A percentile compares a stretch with the other conserved stretches of the same genome.
phyloP scores from a whole-genome alignment of 306 rosid species.

The Senna siamea region DNA sequence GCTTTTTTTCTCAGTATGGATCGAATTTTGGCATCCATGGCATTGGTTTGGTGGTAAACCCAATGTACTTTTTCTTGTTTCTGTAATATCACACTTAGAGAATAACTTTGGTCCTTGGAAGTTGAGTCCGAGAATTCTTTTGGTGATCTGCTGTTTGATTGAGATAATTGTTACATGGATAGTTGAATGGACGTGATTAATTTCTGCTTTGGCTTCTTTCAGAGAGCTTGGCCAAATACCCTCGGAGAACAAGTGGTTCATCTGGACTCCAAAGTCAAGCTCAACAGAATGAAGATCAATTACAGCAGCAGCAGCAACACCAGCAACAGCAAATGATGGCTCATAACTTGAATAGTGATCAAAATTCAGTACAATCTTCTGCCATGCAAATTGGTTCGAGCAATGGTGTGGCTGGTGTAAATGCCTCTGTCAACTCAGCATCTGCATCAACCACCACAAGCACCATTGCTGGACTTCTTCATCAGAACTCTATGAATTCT shows the following conservation, averaged over 20 bases:
- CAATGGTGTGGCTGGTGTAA: conserved; percentile 80
- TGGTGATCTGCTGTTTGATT: conserved; percentile 37
- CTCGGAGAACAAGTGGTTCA: conserved; percentile 69
- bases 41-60: conserved; percentile 5
- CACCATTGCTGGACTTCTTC: conserved; percentile 92
- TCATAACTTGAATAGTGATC: conserved; percentile 61
- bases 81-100: conserved; percentile 2
- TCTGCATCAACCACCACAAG: conserved; percentile 78
- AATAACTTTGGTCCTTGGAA: conserved; percentile 21
- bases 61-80: background rate
- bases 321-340: conserved; percentile 55
- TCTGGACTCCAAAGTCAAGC: conserved; percentile 69
- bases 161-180: background rate
- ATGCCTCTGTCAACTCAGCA: conserved; percentile 62
- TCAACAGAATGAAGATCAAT: conserved; percentile 69
- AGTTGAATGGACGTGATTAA: background rate
- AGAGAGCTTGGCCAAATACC: conserved; percentile 92
- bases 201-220: conserved; percentile 32
- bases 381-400: conserved; percentile 68
- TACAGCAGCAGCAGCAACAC: conserved; percentile 61
- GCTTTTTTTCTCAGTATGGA: background rate
- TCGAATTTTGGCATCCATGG: conserved; percentile 1
- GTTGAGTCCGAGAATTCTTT: background rate
- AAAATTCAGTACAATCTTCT: conserved; percentile 56
- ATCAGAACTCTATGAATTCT: conserved; percentile 89